Evolutionary conservation across 306 rosid genomes (phyloP).

Genomic region (Pachyrhizus erosus): DNA sequence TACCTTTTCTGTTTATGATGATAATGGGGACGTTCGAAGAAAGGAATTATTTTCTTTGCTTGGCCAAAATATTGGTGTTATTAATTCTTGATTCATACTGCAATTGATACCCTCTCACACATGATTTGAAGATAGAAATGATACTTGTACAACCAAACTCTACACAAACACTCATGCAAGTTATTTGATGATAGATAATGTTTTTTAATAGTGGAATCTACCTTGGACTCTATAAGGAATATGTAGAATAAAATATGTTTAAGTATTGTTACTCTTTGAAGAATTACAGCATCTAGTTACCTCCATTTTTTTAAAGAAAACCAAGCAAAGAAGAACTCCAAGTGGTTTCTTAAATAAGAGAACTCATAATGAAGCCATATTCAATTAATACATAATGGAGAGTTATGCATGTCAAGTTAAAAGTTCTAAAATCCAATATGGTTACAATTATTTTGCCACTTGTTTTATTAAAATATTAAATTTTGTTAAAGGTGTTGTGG

Average conservation of each 20-base stretch:
- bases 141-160: background rate
- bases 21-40: conserved; percentile 5
- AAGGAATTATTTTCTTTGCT: background rate
- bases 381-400: conserved; percentile 3
- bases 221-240: background rate
- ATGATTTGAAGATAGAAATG: background rate
- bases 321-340: background rate
- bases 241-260: background rate
- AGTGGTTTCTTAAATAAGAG: background rate
- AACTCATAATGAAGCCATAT: background rate
- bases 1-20: conserved; percentile 47
- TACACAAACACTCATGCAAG: background rate
- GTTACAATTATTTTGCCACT: conserved; percentile 62
- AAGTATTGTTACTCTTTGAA: background rate
- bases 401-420: background rate
- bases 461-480: conserved; percentile 30
- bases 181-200: background rate
- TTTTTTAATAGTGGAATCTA: background rate
- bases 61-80: background rate
- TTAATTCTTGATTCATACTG: conserved; percentile 11
- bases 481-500: conserved; percentile 54
- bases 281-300: background rate
- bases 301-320: background rate
- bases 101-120: conserved; percentile 8
- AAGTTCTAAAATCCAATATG: conserved; percentile 35